A percentile compares a stretch with the other conserved stretches of the same genome.
Evolutionary conservation across 2,329 filamentous ascomycete species (phyloP).

Genomic region (Nigrospora sphaerica): DNA sequence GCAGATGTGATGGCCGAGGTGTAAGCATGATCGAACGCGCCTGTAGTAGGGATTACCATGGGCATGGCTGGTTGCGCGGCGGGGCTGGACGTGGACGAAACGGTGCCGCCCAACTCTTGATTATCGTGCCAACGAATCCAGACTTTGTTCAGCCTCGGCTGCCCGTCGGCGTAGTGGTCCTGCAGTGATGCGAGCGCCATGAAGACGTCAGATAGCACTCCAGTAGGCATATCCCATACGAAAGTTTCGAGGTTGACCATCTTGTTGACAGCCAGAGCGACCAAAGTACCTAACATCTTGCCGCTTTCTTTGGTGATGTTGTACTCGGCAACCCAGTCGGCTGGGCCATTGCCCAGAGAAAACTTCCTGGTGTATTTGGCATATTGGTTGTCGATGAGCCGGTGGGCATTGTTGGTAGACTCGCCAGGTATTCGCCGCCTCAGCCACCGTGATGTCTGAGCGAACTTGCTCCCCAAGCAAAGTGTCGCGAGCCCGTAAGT

Average conservation of each 20-base stretch:
- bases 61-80: conserved; percentile 15
- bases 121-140: conserved; percentile 85
- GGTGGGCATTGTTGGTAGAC: conserved; percentile 11
- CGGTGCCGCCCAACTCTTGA: conserved; percentile 33
- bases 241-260: conserved; percentile 80
- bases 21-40: conserved; percentile 9
- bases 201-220: conserved; percentile 75
- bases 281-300: conserved; percentile 82
- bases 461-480: conserved; percentile 55
- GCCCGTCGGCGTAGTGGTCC: conserved; percentile 49
- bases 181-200: conserved; percentile 67
- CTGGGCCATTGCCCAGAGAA: conserved; percentile 74
- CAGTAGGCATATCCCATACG: conserved; percentile 85
- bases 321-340: conserved; percentile 75
- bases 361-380: conserved; percentile 76
- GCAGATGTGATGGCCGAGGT: too few species aligned
- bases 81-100: conserved; percentile 21
- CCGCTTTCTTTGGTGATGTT: conserved; percentile 76
- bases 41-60: conserved; percentile 7
- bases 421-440: conserved; percentile 13
- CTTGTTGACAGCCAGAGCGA: conserved; percentile 69
- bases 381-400: conserved; percentile 54
- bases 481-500: conserved; percentile 77
- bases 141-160: conserved; percentile 62
- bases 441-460: conserved; percentile 28